Conservation (phyloP, 2,329 filamentous ascomycete genomes). For the Cordyceps cateniannulata region DNA sequence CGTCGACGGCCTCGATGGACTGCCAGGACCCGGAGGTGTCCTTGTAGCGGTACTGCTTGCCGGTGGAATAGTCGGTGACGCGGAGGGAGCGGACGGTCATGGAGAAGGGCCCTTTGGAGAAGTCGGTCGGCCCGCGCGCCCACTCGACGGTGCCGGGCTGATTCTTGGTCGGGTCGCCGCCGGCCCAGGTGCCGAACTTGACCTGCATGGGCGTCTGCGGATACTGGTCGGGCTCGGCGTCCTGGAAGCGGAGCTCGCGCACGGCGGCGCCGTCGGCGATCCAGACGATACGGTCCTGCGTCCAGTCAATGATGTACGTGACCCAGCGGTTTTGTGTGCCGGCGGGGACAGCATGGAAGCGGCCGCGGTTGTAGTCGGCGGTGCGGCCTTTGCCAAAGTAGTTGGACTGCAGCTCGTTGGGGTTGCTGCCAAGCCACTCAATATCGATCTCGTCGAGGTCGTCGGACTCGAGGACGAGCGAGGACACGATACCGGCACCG, state of each 20-base stretch:
- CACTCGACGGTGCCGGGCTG: conserved; percentile 76
- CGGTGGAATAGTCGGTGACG: conserved; percentile 89
- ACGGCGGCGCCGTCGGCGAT: conserved; percentile 72
- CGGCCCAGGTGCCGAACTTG: conserved; percentile 88
- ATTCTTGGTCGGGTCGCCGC: conserved; percentile 72
- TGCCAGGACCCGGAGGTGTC: conserved; percentile 72
- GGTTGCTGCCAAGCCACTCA: conserved; percentile 83
- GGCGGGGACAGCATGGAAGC: conserved; percentile 60
- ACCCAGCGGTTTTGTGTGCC: conserved; percentile 71
- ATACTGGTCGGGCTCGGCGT: conserved; percentile 69
- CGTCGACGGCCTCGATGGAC: conserved; percentile 76
- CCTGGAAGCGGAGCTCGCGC: conserved; percentile 63
- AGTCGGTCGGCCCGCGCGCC: conserved; percentile 83
- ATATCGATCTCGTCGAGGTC: conserved; percentile 93
- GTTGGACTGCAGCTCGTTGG: conserved; percentile 81
- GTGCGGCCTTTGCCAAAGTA: conserved; percentile 94
- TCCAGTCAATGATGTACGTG: conserved; percentile 92
- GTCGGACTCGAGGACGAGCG: conserved; percentile 85
- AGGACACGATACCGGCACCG: conserved; percentile 88
- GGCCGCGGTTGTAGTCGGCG: conserved; percentile 77
- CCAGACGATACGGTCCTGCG: conserved; percentile 77
- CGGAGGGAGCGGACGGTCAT: conserved; percentile 75
- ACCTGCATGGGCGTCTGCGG: conserved; percentile 94
- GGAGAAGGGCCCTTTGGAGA: conserved; percentile 71
- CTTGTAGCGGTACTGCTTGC: conserved; percentile 74